Evolutionary conservation across 2,329 filamentous ascomycete genomes (phyloP), one percentile per base, ranked within the genome.

Genomic region (Onygena corvina): DNA sequence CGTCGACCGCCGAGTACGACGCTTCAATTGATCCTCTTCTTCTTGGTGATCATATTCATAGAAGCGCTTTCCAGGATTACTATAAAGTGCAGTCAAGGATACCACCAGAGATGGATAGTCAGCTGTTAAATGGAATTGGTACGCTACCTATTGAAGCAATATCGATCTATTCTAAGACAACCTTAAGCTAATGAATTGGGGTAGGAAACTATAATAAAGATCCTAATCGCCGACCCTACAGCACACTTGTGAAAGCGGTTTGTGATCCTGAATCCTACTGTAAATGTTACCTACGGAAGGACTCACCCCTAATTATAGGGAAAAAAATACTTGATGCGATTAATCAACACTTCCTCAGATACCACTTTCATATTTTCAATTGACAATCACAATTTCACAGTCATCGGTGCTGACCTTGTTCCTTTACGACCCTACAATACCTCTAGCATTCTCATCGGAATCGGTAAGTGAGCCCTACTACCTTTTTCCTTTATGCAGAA

Each of bases 321-420:
- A 33, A 63, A 65, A 53, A 60, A 59, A 40, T 53, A 63, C 45
- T 47, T 65, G 42, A n/a, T 70, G 56, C 38, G 58, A 23, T 20
- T 67, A 7, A 61, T 67, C 53, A 65, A 65, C 52, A 56, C 61
- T 45, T 68, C 76, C 31, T 63, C 71, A 47, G 67, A 79, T 58
- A 70, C 65, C 27, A 61, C 74, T 50, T 67, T 75, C 60, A 65
- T 71, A 44, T 77, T 82, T 57, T 63, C 60, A 42, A 66, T 71
- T 23, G 69, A 71, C 31, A 71, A 73, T 44, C 79, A 83, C 60
- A 70, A 58, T 0, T 59, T 83, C 55, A 74, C 67, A 0, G 76
- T 83, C 27, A 78, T 82, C 34, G 68, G 71, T 0, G 50, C 62
- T 14, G 79, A 80, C 51, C 61, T 81, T 2, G 74, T 81, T 0